These are phyloP conservation scores for Claviceps monticola DNA, from an alignment of 2,329 filamentous ascomycete species.

Conservation along the genomic window DNA sequence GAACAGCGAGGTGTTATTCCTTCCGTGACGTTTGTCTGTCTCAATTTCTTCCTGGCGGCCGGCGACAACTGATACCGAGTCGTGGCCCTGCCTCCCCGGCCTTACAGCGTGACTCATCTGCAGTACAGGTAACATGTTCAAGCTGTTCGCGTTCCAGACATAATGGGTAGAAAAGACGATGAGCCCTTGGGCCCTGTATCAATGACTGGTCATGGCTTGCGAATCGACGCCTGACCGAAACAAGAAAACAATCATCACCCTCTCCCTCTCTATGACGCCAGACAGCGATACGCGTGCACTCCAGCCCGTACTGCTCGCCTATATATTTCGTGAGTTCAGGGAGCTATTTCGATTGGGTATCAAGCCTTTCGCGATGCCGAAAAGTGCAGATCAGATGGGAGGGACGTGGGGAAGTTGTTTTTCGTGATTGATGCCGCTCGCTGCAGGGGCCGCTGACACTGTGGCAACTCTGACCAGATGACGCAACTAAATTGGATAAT, in stretches of 20 bases:
- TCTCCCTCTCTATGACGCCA: slow-evolving; percentile 3
- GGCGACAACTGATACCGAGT: slow-evolving; percentile 10
- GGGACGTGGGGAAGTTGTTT: background rate
- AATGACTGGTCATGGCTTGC: slow-evolving; percentile 28
- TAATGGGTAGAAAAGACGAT: slow-evolving; percentile 4
- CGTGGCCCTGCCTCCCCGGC: slow-evolving; percentile 28
- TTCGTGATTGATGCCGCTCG: background rate
- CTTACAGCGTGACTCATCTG: slow-evolving; percentile 38
- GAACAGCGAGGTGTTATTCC: slow-evolving; percentile 11
- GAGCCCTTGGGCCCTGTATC: slow-evolving; percentile 12
- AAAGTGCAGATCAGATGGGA: background rate
- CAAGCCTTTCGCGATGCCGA: background rate
- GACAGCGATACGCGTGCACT: background rate
- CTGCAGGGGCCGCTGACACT: no score
- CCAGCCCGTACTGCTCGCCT: background rate
- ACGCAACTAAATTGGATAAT: no score
- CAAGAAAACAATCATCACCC: slow-evolving; percentile 20
- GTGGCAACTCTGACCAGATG: no score
- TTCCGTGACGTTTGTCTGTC: slow-evolving; percentile 4
- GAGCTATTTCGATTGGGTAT: background rate
- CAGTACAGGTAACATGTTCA: slow-evolving; percentile 34
- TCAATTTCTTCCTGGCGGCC: slow-evolving; percentile 1
- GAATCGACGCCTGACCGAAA: slow-evolving; percentile 27
- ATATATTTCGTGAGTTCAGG: background rate
- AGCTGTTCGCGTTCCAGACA: background rate